phyloP scores from a whole-genome alignment of 2,329 filamentous ascomycete species.

The Pseudopithomyces chartarum region DNA sequence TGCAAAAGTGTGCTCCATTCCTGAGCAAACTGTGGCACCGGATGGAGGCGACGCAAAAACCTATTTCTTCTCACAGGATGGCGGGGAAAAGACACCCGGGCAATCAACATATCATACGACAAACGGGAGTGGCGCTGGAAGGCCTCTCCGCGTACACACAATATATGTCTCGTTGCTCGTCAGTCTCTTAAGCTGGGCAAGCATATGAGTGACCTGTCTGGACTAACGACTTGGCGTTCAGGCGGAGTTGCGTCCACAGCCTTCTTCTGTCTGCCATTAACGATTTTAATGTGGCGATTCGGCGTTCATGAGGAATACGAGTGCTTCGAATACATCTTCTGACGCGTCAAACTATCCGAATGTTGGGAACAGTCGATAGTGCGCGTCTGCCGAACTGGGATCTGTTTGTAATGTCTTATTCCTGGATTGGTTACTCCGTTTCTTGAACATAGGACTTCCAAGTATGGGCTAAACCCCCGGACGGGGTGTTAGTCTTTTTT shows the following conservation, averaged over 20 bases:
- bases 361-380: background rate
- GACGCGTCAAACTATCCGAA: background rate
- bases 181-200: conserved; percentile 31
- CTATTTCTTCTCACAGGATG: conserved; percentile 42
- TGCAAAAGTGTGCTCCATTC: conserved; percentile 40
- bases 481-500: background rate
- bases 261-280: background rate
- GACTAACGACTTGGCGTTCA: background rate
- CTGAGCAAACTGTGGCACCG: conserved; percentile 36
- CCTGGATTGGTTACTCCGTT: background rate
- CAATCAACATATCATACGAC: conserved; percentile 31
- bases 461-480: background rate
- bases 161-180: conserved; percentile 31
- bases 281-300: background rate
- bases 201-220: conserved; percentile 19
- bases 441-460: background rate
- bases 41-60: conserved; percentile 37
- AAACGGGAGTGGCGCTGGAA: conserved; percentile 22
- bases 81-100: conserved; percentile 31
- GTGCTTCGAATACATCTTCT: background rate
- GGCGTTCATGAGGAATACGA: background rate
- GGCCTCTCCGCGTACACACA: conserved; percentile 22
- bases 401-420: too few species aligned
- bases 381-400: too few species aligned
- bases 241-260: background rate